phyloP scores from a whole-genome alignment of 306 rosid species.

The Canavalia gladiata region DNA sequence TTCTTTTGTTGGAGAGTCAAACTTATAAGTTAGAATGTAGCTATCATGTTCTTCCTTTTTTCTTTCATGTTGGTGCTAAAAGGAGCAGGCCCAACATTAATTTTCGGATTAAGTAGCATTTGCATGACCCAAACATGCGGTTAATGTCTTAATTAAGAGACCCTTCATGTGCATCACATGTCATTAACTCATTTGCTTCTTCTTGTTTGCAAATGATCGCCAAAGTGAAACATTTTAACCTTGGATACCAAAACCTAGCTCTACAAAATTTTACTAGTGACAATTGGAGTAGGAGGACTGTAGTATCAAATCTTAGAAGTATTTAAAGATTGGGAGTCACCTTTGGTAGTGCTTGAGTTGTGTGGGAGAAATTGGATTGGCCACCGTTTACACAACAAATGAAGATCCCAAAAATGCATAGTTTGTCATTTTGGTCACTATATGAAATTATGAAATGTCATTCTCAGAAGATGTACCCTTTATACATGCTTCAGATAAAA shows the following conservation, averaged over 20 bases:
- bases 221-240: constrained; percentile 25
- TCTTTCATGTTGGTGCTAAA: constrained; percentile 47
- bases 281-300: neutral
- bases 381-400: neutral
- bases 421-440: constrained; percentile 34
- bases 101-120: constrained; percentile 33
- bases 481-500: neutral
- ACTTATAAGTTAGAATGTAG: constrained; percentile 60
- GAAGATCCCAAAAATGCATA: constrained; percentile 26
- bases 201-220: neutral
- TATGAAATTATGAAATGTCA: constrained; percentile 32
- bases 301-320: neutral
- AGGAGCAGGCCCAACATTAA: constrained; percentile 45
- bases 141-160: constrained; percentile 24
- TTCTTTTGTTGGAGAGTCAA: constrained; percentile 54
- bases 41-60: constrained; percentile 50
- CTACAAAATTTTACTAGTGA: constrained; percentile 2
- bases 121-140: constrained; percentile 25
- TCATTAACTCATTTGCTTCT: constrained; percentile 22
- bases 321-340: constrained; percentile 13
- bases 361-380: neutral
- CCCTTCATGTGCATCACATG: constrained; percentile 32
- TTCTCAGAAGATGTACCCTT: constrained; percentile 30
- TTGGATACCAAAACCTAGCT: constrained; percentile 46
- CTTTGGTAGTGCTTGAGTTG: constrained; percentile 10